Evolutionary conservation across 306 rosid species (phyloP), one percentile per base, ranked within the genome.

Genomic region (Canavalia gladiata): DNA sequence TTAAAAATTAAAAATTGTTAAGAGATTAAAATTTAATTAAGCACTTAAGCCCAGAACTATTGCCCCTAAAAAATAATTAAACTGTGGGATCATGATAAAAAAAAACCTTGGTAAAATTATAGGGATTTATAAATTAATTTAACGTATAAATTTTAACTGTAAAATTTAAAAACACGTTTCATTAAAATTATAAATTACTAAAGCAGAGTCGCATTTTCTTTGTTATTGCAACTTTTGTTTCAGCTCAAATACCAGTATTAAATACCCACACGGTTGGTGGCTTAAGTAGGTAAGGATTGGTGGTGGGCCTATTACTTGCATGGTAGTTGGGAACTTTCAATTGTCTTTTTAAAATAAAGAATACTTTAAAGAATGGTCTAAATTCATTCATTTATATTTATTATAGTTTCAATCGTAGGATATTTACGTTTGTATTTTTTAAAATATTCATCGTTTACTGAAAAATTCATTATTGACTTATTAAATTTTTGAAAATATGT

Each of bases 201-300:
- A 30, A 35, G 4, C 29, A 62, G 34, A 34, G 28, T 37, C 4
- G 4, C 47, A 35, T 63, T 63, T 5, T 35, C 4, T 35, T 37
- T 63, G 46, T 60, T 11, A 10, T 8, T 30, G 10, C 3, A 9
- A 4, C 10, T 60, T 60, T 4, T 60, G 37, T 30, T 58, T 6
- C 12, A 11, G 67, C 28, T 60, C 0, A 60, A 33, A 1, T 12
- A 43, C 29, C 13, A 35, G 6, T 63, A 35, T 35, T 35, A 57
- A 57, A 28, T 57, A 28, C 25, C 8, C 41, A 60, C n/a, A 5
- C 1, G 33, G 77, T 70, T 69, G 77, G 77, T 79, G 72, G 63
- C 43, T 56, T 57, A 0, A 56, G 72, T 70, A 6, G 71, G 65
- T 50, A 60, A 10, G 3, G 64, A 37, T 31, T 46, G 71, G 55